Base-by-base conservation (phyloP, 306 rosid species). In the Astragalus glycyphyllos region DNA sequence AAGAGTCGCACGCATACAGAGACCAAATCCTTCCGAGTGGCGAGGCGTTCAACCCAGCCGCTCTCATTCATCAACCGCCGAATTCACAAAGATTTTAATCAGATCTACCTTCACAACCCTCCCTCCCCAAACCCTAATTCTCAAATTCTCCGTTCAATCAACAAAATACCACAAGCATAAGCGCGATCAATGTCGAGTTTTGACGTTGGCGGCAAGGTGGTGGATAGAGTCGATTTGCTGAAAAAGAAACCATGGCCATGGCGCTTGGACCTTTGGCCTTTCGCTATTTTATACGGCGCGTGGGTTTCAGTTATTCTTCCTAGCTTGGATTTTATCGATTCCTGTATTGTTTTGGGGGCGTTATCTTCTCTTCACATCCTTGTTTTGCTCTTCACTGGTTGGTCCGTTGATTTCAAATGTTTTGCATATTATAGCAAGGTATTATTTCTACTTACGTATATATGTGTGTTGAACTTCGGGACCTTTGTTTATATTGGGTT, bases 371-470 rank as follows among this genome's bases (percentile, higher is more conserved):
- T 84, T 78, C 97, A 95, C 74, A 80, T 95, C 77, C 83, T 95
- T 72, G 86, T 87, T 65, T 81, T 83, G 70, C 89, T 95, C 70
- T 91, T 95, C 86, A 95, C 99, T 2, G 92, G 64, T 68, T 95
- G 99, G 99, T 95, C 96, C 1, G 93, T 95, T 38, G 96, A 91
- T 82, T 95, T 95, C 90, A 87, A 83, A 65, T 95, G 96, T 59
- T 85, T 95, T 48, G 91, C 86, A 7, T 87, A 83, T 58, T 91
- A 82, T 56, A 69, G 87, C 77, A 84, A 89, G 97, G 97, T 95
- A 67, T 35, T 34, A 6, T 47, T 45, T 8, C 5, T 46, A 0
- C 6, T 12, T n/a, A 2, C 0, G 41, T 0, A 8, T 40, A 14
- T 20, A 6, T 3, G 11, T 8, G 35, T 10, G 71, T 5, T 17